Base-by-base conservation (phyloP, 352 stramenopile genomes). In the Phytophthora syringae region DNA sequence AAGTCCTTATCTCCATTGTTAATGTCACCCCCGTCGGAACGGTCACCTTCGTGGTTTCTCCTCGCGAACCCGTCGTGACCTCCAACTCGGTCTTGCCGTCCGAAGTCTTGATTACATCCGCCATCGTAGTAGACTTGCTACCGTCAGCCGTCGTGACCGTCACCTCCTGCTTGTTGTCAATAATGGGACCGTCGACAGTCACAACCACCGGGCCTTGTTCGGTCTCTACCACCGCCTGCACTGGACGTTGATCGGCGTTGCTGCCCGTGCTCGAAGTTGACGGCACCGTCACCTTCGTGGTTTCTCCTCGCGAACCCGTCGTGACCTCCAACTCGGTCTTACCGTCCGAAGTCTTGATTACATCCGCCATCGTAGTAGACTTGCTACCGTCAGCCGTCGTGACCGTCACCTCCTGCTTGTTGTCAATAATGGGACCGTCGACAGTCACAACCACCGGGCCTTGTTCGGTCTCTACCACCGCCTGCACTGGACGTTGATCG, bases 1-100 rank as follows among this genome's bases (percentile, higher is more conserved):
- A 67, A 78, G 24, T 64, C n/a, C 20, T 64, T 60, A 50, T 65
- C 32, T 28, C 49, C 30, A 34, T 60, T 59, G 52, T 64, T 36
- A 20, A 60, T 28, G 10, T 47, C 48, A 37, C 50, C 42, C 7
- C 37, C 15, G 15, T 39, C 18, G 39, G 25, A 27, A 59, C 49
- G 1, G 28, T 32, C 5, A 54, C 22, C 16, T n/a, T 47, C 30
- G 20, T 47, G 9, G 58, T 67, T 9, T 57, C 42, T n/a, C 69
- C 68, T 1, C 59, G 48, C 21, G 40, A 27, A 3, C 52, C 60
- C 15, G 43, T 67, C 1, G 61, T 34, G 36, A 69, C 40, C n/a
- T 53, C 53, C 21, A 69, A 16, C 54, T 44, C 37, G 1, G 6
- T 57, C 15, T 64, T 52, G 3, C 48, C 50, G 7, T 24, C 22